Evolutionary conservation across 208 protist genomes (phyloP).

Genomic region (Trichomonas tenax): DNA sequence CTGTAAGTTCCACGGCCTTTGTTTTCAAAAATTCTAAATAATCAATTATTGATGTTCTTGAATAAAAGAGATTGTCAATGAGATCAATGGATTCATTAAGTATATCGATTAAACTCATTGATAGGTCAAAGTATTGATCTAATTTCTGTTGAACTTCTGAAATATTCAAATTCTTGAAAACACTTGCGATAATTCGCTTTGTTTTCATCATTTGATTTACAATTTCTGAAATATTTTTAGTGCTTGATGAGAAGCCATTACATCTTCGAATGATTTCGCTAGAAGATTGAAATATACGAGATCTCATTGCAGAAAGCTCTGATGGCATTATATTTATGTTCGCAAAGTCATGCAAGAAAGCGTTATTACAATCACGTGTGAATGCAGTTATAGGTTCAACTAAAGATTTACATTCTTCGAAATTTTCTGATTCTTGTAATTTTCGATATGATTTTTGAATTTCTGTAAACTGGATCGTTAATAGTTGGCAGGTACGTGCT

Average conservation of each 20-base stretch:
- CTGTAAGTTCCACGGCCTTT: background rate
- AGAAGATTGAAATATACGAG: background rate
- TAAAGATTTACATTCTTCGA: background rate
- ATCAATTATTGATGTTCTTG: background rate
- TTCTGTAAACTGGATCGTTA: background rate
- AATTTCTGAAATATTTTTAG: background rate
- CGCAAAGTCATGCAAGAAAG: background rate
- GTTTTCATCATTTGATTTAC: background rate
- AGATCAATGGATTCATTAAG: background rate
- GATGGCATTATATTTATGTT: background rate
- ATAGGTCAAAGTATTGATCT: background rate
- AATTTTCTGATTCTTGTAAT: background rate
- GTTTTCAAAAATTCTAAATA: background rate
- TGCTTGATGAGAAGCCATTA: background rate
- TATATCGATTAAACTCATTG: background rate
- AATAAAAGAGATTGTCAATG: background rate
- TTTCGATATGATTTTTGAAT: background rate
- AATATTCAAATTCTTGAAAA: background rate
- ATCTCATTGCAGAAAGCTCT: background rate
- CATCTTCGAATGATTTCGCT: background rate
- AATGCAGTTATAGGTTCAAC: background rate
- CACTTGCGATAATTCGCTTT: background rate
- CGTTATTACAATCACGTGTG: background rate
- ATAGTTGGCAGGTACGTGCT: background rate
- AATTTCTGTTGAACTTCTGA: background rate